Base-by-base conservation (phyloP, 305 asterid genomes). In the Striga hermonthica region DNA sequence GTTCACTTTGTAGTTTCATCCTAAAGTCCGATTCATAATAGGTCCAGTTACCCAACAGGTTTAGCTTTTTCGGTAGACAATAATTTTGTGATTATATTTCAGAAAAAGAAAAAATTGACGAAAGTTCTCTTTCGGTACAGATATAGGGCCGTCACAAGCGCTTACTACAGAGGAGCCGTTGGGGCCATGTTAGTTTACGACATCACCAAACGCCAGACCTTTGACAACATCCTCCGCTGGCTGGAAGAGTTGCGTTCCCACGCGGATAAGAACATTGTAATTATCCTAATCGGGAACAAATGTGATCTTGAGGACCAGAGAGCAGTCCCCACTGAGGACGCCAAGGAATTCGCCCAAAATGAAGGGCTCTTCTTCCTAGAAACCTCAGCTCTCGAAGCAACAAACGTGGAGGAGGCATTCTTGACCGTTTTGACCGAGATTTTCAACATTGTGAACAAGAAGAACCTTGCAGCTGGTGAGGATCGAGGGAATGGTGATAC, bases 141-240 rank as follows among this genome's bases (percentile, higher is more conserved):
- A 73, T 88, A 88, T 60, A 82, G 96, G 68, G 95, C 96, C 48
- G 95, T 88, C 66, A 88, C 96, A 11, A 88, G 91, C 68, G 96
- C 96, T 15, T 88, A 88, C 58, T 88, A 88, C 66, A 75, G 96
- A 62, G 96, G 96, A 6, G 94, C 96, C 6, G 91, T 84, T 4
- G 96, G 96, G 61, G 95, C 96, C 6, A 80, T 88, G 90, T 65
- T 88, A 78, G 94, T 86, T 15, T 88, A 86, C 36, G 96, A 88
- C 78, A 76, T 88, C 67, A 88, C 96, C 36, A 88, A 81, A 65
- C 89, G 90, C 7, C 88, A 72, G 47, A 84, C 91, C 9, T 88
- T 88, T 64, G 96, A 88, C 68, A 91, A 88, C 88, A 84, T 88
- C 31, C 91, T 91, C 14, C 88, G 96, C n/a, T 88, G 96, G 96